Conservation (phyloP, 2,329 filamentous ascomycete genomes). For the Cyclaneusma minus region DNA sequence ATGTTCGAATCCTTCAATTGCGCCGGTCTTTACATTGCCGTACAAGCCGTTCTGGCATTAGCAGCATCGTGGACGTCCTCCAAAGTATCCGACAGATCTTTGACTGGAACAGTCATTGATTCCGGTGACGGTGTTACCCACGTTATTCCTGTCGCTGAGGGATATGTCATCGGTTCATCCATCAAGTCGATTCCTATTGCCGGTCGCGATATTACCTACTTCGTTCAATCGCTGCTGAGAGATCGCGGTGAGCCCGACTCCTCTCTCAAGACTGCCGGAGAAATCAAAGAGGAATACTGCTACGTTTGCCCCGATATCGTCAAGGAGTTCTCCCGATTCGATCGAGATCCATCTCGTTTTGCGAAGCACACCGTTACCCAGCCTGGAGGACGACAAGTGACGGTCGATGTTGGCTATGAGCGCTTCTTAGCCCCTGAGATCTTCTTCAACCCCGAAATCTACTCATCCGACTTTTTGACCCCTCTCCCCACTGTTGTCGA, state of each 20-base stretch:
- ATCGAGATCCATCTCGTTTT: constrained; percentile 83
- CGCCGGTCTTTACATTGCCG: constrained; percentile 94
- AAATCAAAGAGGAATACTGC: constrained; percentile 97
- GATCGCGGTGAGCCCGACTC: constrained; percentile 95
- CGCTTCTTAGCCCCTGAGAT: constrained; percentile 97
- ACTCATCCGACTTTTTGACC: constrained; percentile 95
- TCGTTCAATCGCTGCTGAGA: constrained; percentile 88
- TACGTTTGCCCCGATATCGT: constrained; percentile 98
- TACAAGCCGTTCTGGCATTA: constrained; percentile 90
- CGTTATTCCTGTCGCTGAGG: constrained; percentile 95
- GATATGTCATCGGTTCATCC: constrained; percentile 96
- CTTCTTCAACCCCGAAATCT: constrained; percentile 99
- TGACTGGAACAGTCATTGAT: constrained; percentile 96
- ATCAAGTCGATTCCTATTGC: constrained; percentile 99
- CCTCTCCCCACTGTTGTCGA: constrained; percentile 90
- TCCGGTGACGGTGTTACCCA: constrained; percentile 98
- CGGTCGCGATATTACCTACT: constrained; percentile 96
- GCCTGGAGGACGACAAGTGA: constrained; percentile 69
- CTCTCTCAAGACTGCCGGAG: constrained; percentile 90
- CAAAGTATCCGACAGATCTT: constrained; percentile 88
- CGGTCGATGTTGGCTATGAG: constrained; percentile 92
- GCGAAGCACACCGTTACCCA: constrained; percentile 77
- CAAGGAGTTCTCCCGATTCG: constrained; percentile 92
- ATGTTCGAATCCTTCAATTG: constrained; percentile 99
- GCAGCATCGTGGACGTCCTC: constrained; percentile 98